Evolutionary conservation across 345 rosid genomes (phyloP), one percentile per base, ranked within the genome.

Genomic region (Toxicodendron radicans): DNA sequence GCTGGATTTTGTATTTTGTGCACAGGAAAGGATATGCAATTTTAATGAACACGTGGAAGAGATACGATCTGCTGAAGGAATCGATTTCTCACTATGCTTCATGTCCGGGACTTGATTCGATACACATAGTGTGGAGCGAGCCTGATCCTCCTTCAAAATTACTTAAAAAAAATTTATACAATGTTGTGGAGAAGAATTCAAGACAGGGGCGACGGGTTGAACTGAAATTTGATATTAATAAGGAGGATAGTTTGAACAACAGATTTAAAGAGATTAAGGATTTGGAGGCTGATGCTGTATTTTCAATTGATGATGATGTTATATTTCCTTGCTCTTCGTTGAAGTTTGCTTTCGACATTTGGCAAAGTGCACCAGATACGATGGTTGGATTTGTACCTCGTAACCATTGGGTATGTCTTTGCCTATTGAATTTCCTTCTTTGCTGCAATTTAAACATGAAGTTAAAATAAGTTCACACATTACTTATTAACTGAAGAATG

Each of bases 371-470:
- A 68, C 90, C 92, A 0, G 85, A 92, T 78, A 76, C 89, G 35
- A 92, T 95, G 98, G 95, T 92, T 70, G 99, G 99, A 63, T 95
- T 88, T 48, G 99, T 95, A 24, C 99, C 99, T 2, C 99, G 98
- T 60, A 84, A 76, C 43, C 94, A 91, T 79, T 90, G 95, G 91
- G 97, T 91, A 90, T 58, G 84, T 75, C 51, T 60, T 10, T 30
- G 11, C 12, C 5, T 3, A n/a, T 3, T 70, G 1, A 45, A 23
- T 23, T 51, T 57, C 58, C 20, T 69, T 60, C 52, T 49, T 4
- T 49, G 58, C 21, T 49, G 43, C 58, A 49, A 49, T 66, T 27
- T 49, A 66, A 12, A 14, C 7, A 48, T 51, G 49, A 4, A 56
- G 6, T 35, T 35, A 3, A 35, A 35, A 35, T 35, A 35, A 35